Conservation (phyloP, 768 basidiomycete genomes). For the Vararia minispora region DNA sequence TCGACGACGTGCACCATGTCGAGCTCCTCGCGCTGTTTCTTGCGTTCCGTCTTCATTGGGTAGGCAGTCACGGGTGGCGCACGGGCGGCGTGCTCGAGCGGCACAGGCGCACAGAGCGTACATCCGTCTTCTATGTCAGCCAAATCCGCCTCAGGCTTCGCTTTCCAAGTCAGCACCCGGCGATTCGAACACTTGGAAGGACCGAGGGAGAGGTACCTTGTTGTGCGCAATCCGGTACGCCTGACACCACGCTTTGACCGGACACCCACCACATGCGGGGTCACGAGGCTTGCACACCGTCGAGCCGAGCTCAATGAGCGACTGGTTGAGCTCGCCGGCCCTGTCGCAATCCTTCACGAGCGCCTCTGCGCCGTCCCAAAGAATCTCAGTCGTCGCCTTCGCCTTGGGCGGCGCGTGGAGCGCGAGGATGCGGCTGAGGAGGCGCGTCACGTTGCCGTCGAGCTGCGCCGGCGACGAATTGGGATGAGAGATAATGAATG, state of each 20-base stretch:
- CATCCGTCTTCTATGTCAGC: constrained; percentile 75
- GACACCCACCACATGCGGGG: constrained; percentile 66
- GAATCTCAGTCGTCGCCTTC: constrained; percentile 62
- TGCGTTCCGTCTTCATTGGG: constrained; percentile 79
- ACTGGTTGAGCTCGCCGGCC: constrained; percentile 85
- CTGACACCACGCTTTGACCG: constrained; percentile 55
- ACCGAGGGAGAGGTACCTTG: constrained; percentile 5
- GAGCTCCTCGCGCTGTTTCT: constrained; percentile 74
- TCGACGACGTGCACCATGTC: constrained; percentile 83
- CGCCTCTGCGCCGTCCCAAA: constrained; percentile 71
- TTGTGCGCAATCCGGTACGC: constrained; percentile 33
- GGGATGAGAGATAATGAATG: background rate
- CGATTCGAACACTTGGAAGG: background rate
- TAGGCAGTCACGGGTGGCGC: constrained; percentile 49
- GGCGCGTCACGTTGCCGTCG: constrained; percentile 82
- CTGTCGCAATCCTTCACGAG: constrained; percentile 48
- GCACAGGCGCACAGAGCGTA: constrained; percentile 50
- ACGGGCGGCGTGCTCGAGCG: constrained; percentile 16
- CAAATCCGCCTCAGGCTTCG: constrained; percentile 14
- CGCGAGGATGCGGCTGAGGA: constrained; percentile 76
- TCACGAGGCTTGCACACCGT: constrained; percentile 84
- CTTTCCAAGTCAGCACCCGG: constrained; percentile 1
- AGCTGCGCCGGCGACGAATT: constrained; percentile 44
- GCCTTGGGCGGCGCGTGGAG: constrained; percentile 74
- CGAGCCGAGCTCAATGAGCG: constrained; percentile 89